Percentiles rank a stretch among this genome's conserved stretches.
Evolutionary conservation across 2,329 filamentous ascomycete species (phyloP).

Genomic region (Nemania serpens): DNA sequence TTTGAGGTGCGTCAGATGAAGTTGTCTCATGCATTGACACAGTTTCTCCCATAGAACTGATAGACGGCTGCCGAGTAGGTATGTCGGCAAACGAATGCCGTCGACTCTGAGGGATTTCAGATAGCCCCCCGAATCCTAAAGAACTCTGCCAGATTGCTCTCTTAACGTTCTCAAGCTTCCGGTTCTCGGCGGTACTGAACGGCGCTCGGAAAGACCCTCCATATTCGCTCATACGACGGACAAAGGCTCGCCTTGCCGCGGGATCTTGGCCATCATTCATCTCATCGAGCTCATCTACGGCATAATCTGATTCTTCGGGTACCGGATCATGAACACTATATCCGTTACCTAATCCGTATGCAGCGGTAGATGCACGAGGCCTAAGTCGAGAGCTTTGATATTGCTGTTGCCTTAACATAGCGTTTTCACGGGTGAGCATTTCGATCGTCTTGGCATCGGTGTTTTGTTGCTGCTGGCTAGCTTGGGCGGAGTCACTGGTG

Average conservation of each 20-base stretch:
- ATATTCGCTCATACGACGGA: conserved; percentile 63
- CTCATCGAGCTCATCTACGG: conserved; percentile 74
- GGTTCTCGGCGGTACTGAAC: conserved; percentile 59
- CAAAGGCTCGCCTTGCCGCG: conserved; percentile 50
- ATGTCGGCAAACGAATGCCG: conserved; percentile 80
- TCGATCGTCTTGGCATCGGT: conserved; percentile 67
- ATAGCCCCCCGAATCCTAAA: conserved; percentile 65
- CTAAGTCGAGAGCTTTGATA: conserved; percentile 60
- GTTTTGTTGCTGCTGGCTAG: conserved; percentile 56
- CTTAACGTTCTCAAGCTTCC: conserved; percentile 68
- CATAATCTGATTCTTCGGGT: conserved; percentile 70
- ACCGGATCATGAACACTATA: conserved; percentile 64
- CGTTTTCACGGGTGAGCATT: conserved; percentile 65
- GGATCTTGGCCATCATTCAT: conserved; percentile 57
- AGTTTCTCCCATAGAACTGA: conserved; percentile 63
- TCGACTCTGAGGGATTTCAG: conserved; percentile 72
- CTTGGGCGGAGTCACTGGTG: conserved; percentile 59
- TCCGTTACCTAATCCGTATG: conserved; percentile 59
- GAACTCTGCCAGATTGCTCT: conserved; percentile 74
- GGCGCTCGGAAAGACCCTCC: conserved; percentile 53
- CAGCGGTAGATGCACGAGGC: conserved; percentile 62
- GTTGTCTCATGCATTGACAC: conserved; percentile 52
- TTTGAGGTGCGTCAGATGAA: conserved; percentile 49
- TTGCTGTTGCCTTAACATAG: conserved; percentile 61
- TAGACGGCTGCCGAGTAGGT: conserved; percentile 66